Conservation (phyloP, 441 rosid genomes). For the Omphalea diandra region DNA sequence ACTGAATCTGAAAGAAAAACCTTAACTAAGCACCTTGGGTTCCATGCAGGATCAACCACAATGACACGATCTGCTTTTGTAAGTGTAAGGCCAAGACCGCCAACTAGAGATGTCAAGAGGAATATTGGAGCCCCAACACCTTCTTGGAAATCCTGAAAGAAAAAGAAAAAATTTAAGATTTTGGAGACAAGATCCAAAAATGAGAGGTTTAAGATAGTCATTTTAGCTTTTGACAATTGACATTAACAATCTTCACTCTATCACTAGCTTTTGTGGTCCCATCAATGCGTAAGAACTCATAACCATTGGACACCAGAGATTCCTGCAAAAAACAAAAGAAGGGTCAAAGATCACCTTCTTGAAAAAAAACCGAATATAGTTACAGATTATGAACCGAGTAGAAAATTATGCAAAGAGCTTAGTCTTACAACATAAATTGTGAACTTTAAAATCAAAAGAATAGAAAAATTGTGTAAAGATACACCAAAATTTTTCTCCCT, state of each 20-base stretch:
- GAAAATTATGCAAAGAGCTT: background rate
- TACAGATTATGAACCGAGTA: slow-evolving; percentile 9
- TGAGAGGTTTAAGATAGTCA: slow-evolving; percentile 5
- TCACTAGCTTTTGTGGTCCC: slow-evolving; percentile 89
- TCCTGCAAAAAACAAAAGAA: slow-evolving; percentile 45
- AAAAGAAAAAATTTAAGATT: slow-evolving; percentile 23
- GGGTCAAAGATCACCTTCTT: slow-evolving; percentile 8
- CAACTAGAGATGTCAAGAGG: slow-evolving; percentile 93
- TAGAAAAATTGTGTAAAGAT: background rate
- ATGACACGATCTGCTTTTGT: slow-evolving; percentile 97
- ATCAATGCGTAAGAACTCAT: slow-evolving; percentile 80
- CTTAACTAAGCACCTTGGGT: slow-evolving; percentile 64
- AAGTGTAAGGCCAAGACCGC: slow-evolving; percentile 97
- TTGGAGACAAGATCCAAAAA: slow-evolving; percentile 8
- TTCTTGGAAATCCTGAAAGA: slow-evolving; percentile 77
- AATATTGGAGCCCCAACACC: slow-evolving; percentile 80
- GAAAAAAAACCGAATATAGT: background rate
- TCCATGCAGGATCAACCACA: slow-evolving; percentile 99
- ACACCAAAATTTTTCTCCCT: background rate
- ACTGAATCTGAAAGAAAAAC: slow-evolving; percentile 15
- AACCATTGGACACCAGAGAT: slow-evolving; percentile 58
- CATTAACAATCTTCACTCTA: slow-evolving; percentile 80
- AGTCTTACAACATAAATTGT: background rate
- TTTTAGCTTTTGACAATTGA: slow-evolving; percentile 33
- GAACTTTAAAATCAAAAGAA: slow-evolving; percentile 14